Evolutionary conservation across 441 rosid species (phyloP), one percentile per base, ranked within the genome.

Genomic region (Dalechampia spathulata): DNA sequence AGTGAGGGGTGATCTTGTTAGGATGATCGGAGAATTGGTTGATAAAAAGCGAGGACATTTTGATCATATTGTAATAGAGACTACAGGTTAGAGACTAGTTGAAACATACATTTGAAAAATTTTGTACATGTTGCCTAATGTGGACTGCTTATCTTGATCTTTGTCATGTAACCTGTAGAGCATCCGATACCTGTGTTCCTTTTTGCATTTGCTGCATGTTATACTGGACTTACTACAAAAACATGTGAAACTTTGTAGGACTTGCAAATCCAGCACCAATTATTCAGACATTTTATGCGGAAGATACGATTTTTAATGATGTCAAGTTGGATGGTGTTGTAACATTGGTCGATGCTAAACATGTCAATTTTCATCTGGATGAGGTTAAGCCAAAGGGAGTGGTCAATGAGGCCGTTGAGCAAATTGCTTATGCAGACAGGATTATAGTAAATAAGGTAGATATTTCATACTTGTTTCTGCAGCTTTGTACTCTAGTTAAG

Each of bases 301-400:
- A 93, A 74, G 97, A 87, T 55, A 70, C 56, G 15, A 52, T 93
- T 70, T 89, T 85, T 72, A 82, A 72, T 69, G 89, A 85, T 69
- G 99, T 93, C 15, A 93, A 93, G 74, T 70, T 93, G 70, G 99
- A 90, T 44, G 96, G 97, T n/a, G 97, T 93, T 61, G 91, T 93
- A 45, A 93, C 99, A 27, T 72, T 93, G 47, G 99, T 90, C 55
- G 99, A 93, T 75, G 93, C 99, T 45, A 93, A 90, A 68, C 97
- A 93, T 76, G 97, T 79, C 67, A 55, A 49, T 56, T 75, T 85
- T 60, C 99, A 85, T 72, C 74, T 89, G 50, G 86, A 89, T 53
- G 97, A 93, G 54, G 89, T 82, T 49, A 93, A 93, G 65, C 96
- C 96, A 34, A 58, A 83, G 61, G 96, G 96, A 67, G 83, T 87